Evolutionary conservation across 257 asterid genomes (phyloP), one percentile per base, ranked within the genome.

Genomic region (Osmanthus fragrans): DNA sequence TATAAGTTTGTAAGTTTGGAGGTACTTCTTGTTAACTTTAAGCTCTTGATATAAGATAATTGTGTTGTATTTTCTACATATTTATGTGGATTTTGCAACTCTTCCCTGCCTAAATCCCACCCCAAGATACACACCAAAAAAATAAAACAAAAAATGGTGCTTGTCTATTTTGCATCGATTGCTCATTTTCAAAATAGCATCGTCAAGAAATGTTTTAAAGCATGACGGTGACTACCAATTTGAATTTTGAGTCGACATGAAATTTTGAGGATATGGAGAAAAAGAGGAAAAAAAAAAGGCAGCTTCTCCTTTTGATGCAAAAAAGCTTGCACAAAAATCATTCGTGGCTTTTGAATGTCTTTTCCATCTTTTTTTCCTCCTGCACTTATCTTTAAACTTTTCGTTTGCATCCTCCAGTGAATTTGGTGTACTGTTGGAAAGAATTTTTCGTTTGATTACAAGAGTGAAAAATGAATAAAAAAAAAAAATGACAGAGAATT

Each of bases 1-100:
- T 60, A 40, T 73, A 67, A 58, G 77, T 72, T 81, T 77, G 88
- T 75, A 77, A 75, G 65, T 83, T 76, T 83, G 75, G 81, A 76
- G 40, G 74, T 77, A 49, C 39, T 74, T 18, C 51, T 82, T 33
- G 70, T 71, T 69, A 77, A 70, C 81, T 81, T 18, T 81, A 82
- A 74, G 73, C 81, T 34, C 40, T 76, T 77, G 73, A 71, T 67
- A 69, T 80, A n/a, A n/a, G n/a, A n/a, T n/a, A n/a, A n/a, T 80
- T 77, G 73, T 75, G 77, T 81, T 72, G 74, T 47, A 42, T 72
- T 76, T 65, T 37, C 58, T 69, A 15, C 37, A 72, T 9, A 15
- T 30, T 7, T 21, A 51, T 51, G 63, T 51, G 4, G 19, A 51
- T 6, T 51, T 19, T 51, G 2, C 10, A 51, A 51, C 23, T 51